Evolutionary conservation across 2,329 filamentous ascomycete species (phyloP).

Genomic region (Esteya vermicola): DNA sequence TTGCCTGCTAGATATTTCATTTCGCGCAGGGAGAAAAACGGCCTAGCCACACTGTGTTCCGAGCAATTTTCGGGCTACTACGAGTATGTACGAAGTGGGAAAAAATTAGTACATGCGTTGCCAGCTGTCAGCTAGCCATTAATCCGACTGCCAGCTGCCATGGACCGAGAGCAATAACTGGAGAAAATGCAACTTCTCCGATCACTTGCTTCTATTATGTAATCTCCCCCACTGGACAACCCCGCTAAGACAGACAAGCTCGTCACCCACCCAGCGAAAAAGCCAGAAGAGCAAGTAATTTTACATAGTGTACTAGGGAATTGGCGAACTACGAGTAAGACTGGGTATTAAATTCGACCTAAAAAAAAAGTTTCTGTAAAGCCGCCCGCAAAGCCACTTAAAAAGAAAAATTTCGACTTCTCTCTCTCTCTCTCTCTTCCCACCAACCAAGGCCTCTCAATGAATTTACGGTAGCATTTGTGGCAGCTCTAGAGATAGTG

Average conservation of each 20-base stretch:
- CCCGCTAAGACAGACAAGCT: slow-evolving; percentile 4
- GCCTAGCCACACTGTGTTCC: slow-evolving; percentile 9
- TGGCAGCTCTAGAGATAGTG: slow-evolving; percentile 65
- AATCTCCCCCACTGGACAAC: not conserved
- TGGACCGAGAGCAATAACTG: not conserved
- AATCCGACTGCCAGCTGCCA: slow-evolving; percentile 4
- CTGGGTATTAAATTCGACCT: not conserved
- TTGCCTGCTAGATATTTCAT: slow-evolving; percentile 15
- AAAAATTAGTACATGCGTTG: slow-evolving; percentile 3
- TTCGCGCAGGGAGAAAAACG: slow-evolving; percentile 8
- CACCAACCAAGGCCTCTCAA: slow-evolving; percentile 23
- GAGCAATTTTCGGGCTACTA: slow-evolving; percentile 13
- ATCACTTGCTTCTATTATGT: too few species aligned
- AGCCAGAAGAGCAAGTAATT: not conserved
- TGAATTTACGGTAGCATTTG: slow-evolving; percentile 54
- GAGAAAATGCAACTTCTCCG: too few species aligned
- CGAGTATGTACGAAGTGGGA: not conserved
- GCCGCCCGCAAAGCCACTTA: not conserved
- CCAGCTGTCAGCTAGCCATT: slow-evolving; percentile 7
- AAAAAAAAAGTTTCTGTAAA: slow-evolving; percentile 2
- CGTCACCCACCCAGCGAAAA: slow-evolving; percentile 6
- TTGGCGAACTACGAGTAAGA: not conserved
- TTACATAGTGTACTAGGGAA: not conserved
- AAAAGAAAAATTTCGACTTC: too few species aligned
- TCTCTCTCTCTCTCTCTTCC: too few species aligned